Base-by-base conservation (phyloP, 768 basidiomycete genomes). In the Suillus variegatus region DNA sequence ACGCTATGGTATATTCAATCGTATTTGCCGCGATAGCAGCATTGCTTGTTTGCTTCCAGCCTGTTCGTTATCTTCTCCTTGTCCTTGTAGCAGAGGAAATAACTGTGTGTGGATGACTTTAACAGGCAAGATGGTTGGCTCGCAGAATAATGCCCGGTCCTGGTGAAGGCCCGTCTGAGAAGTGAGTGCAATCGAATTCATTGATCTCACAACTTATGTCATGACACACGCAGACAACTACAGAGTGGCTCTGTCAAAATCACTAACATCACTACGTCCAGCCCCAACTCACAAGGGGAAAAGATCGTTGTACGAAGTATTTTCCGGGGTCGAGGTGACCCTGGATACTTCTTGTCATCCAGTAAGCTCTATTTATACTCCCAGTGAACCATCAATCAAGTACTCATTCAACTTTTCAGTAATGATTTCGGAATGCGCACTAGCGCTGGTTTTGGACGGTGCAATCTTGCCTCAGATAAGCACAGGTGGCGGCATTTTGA, bases 341-440 rank as follows among this genome's bases (percentile, higher is more conserved):
- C 94, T 8, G 91, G 93, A 5, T 93, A 93, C 75, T 71, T 78
- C 3, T 77, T 85, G 3, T 86, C 88, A 20, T 75, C 89, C 10
- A 72, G 88, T 87, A 74, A 47, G 85, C 76, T 44, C 41, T 18
- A 60, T 55, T n/a, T 18, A n/a, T 61, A 66, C 44, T 65, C 38
- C 35, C 6, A 28, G 41, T 7, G 10, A 20, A 28, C 47, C 32
- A 61, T 55, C 32, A 20, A n/a, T 63, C 68, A 43, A 63, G 44
- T 36, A 38, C 49, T 56, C 25, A 4, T 64, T 60, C 41, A 65
- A 28, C 60, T n/a, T 52, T 61, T 32, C 66, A 91, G 92, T 87
- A 51, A 85, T 95, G 83, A 82, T 94, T n/a, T 79, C 85, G 1
- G 94, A 96, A 78, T 86, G 85, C 18, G 96, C 93, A 0, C 82